Evolutionary conservation across 75 land plant genomes (phyloP), one percentile per base, ranked within the genome.

Genomic region (Selaginella moellendorffii): DNA sequence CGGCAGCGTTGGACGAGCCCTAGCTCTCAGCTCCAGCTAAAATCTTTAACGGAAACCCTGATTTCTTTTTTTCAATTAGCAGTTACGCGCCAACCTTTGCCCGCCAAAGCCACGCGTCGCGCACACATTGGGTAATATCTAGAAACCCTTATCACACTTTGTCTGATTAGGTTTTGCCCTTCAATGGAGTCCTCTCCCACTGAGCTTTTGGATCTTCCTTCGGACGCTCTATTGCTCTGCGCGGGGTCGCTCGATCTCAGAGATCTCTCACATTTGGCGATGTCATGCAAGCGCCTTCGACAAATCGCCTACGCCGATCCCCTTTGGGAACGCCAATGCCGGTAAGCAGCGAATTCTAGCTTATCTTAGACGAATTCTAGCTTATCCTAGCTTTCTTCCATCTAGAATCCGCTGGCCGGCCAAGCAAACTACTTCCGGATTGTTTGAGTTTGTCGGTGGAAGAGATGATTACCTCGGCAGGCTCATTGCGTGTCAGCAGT

Each of bases 261-360:
- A n/a, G 86, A 83, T 68, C 28, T 83, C 68, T 61, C 76, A 18
- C 77, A 68, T 70, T 63, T 83, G 70, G 80, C 83, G 36, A 65
- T 77, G 69, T 27, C 83, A 27, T 83, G 78, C 65, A 78, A 65
- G 26, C 27, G 26, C n/a, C 63, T 83, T 70, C 72, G 77, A 28
- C 31, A 28, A 5, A 75, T 64, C 21, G 80, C 82, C 24, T 83
- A 83, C 54, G 69, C 86, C 17, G 83, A 83, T 53, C 54, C 74
- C 29, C 61, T 83, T 53, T 83, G 86, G 86, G 69, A 30, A 27
- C 68, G 59, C 31, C 63, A 69, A 56, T 80, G 69, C 80, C 60
- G 71, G 85, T 77, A 53, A 5, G 8, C n/a, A 56, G 59, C 5
- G n/a, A 56, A 8, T 56, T 29, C 20, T 1, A 8, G 17, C 54